These are phyloP conservation scores for Cladophialophora chaetospira DNA, from an alignment of 2,329 filamentous ascomycete species.

Conservation along the genomic window DNA sequence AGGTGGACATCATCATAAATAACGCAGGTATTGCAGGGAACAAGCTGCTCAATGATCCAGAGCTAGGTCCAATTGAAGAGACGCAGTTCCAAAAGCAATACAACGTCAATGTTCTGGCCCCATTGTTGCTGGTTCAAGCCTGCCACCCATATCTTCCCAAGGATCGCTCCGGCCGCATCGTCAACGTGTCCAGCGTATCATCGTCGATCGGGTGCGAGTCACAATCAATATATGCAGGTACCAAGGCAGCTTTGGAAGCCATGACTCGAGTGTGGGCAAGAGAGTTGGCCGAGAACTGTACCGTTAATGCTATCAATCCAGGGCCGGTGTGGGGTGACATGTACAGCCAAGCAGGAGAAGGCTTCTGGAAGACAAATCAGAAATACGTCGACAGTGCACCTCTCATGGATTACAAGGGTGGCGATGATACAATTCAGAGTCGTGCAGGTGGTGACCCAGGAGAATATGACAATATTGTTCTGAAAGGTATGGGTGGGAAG, in stretches of 20 bases:
- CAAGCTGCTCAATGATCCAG: slow-evolving; percentile 61
- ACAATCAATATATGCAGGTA: slow-evolving; percentile 63
- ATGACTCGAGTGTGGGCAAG: slow-evolving; percentile 65
- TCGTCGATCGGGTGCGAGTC: slow-evolving; percentile 56
- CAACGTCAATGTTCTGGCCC: slow-evolving; percentile 61
- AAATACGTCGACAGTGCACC: slow-evolving; percentile 66
- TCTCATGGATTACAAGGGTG: slow-evolving; percentile 59
- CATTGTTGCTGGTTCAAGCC: slow-evolving; percentile 58
- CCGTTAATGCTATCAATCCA: slow-evolving; percentile 63
- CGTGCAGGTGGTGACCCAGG: slow-evolving; percentile 57
- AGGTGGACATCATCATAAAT: slow-evolving; percentile 39
- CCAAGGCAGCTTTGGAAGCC: slow-evolving; percentile 63
- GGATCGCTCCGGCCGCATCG: slow-evolving; percentile 60
- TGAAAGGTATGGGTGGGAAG: slow-evolving; percentile 57
- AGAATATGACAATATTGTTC: slow-evolving; percentile 64
- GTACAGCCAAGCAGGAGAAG: slow-evolving; percentile 55
- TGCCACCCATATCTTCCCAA: slow-evolving; percentile 57
- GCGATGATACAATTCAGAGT: slow-evolving; percentile 52
- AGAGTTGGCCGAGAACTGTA: slow-evolving; percentile 58
- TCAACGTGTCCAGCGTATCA: slow-evolving; percentile 60
- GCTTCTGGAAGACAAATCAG: slow-evolving; percentile 61
- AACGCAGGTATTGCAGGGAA: slow-evolving; percentile 46
- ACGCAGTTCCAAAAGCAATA: slow-evolving; percentile 59
- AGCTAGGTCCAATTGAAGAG: slow-evolving; percentile 42
- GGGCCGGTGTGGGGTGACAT: slow-evolving; percentile 60